Base-by-base conservation (phyloP, 2,329 filamentous ascomycete species). In the Arthrobotrys sphaeroides region DNA sequence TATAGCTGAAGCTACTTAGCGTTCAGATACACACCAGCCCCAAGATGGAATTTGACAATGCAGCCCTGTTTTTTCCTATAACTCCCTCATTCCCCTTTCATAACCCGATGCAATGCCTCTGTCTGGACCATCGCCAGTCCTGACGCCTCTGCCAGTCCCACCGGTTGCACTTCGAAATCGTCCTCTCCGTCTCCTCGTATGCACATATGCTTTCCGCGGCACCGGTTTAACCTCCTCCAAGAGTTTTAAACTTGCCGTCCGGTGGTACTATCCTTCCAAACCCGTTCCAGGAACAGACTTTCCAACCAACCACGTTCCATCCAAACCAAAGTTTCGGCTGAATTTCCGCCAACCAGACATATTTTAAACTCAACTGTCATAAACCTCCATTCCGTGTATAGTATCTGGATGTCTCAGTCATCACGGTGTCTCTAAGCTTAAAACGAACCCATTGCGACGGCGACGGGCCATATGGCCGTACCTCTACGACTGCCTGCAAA, bases 381-480 rank as follows among this genome's bases (percentile, higher is more conserved):
- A 45, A 47, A 45, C 38, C 26, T 38, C 28, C n/a, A 49, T 49
- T 62, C 42, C 59, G 38, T 42, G 12, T 60, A 42, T 42, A 28
- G 55, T 55, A 55, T 55, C 31, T 55, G 66, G 38, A 65, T 75
- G 72, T 75, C 64, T 75, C 64, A 69, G 72, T 57, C 64, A 62
- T 69, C 72, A 69, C 55, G 47, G 64, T 75, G 72, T 69, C 72
- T 75, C 64, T 64, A 75, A 75, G 72, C 64, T 69, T 75, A 69
- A 75, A 75, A 64, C 64, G 72, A 75, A 75, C 72, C 64, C 72
- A 69, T 75, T 75, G 72, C 72, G 72, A 75, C 72, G 72, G 72
- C 72, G 72, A 75, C 55, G 51, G 59, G 55, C 72, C 72, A 33
- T 75, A 75, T 61, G 72, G 72, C 38, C 72, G 72, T 47, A 75